These are phyloP conservation scores for Psilocybe tampanensis DNA, from an alignment of 768 basidiomycete species.

Conservation along the genomic window DNA sequence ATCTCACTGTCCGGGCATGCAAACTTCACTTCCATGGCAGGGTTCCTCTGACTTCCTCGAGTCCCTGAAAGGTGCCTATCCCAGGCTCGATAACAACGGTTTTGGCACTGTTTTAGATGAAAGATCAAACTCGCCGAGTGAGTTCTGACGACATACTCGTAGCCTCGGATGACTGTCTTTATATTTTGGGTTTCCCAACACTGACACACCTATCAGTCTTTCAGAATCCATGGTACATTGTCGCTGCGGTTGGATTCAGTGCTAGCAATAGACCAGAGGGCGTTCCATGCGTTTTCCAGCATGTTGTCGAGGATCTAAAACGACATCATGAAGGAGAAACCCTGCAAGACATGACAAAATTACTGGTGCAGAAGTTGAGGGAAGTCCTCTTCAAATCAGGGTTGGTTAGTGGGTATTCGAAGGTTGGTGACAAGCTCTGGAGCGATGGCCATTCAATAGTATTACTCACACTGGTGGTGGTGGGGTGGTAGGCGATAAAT, in stretches of 20 bases:
- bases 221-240: slow-evolving; percentile 59
- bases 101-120: no score
- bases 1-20: no score
- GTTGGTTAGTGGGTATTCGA: slow-evolving; percentile 57
- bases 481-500: slow-evolving; percentile 57
- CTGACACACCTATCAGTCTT: slow-evolving; percentile 8
- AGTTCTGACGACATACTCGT: neutral
- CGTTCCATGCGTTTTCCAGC: slow-evolving; percentile 55
- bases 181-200: neutral
- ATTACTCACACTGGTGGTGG: slow-evolving; percentile 28
- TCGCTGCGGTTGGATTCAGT: slow-evolving; percentile 58
- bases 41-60: neutral
- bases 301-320: slow-evolving; percentile 48
- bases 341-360: slow-evolving; percentile 31
- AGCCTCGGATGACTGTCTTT: neutral
- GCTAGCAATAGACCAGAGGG: slow-evolving; percentile 62
- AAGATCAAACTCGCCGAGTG: neutral
- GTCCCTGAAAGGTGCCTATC: neutral
- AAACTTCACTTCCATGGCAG: neutral
- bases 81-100: neutral
- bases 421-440: slow-evolving; percentile 34
- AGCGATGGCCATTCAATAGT: neutral
- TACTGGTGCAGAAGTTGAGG: slow-evolving; percentile 56
- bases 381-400: slow-evolving; percentile 68
- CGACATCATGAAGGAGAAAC: slow-evolving; percentile 15